Percentiles rank a stretch among this genome's conserved stretches.
These are phyloP conservation scores for Lagenaria siceraria DNA, from an alignment of 306 rosid genomes.

Conservation along the genomic window DNA sequence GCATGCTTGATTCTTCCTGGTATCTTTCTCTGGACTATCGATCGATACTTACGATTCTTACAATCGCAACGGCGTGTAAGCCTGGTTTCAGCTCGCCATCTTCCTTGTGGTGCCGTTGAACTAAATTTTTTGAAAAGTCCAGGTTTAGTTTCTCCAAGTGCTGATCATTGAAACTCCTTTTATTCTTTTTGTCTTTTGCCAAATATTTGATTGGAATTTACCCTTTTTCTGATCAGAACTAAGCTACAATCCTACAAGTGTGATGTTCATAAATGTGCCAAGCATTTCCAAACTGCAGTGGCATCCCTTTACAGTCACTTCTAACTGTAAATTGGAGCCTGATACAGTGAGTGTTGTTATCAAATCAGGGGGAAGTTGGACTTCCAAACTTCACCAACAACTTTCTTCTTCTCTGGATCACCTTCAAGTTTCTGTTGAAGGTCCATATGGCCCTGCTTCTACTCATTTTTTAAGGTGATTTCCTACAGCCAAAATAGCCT, in stretches of 20 bases:
- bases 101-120: slow-evolving; percentile 38
- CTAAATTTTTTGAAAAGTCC: slow-evolving; percentile 47
- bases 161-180: background rate
- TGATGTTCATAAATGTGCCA: slow-evolving; percentile 55
- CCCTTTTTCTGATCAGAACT: slow-evolving; percentile 24
- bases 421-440: slow-evolving; percentile 60
- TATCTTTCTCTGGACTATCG: slow-evolving; percentile 53
- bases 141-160: slow-evolving; percentile 10
- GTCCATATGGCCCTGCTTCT: slow-evolving; percentile 63
- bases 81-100: slow-evolving; percentile 41
- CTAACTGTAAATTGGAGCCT: slow-evolving; percentile 40
- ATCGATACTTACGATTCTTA: slow-evolving; percentile 45
- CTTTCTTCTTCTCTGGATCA: slow-evolving; percentile 36
- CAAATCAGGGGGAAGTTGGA: slow-evolving; percentile 51
- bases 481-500: background rate
- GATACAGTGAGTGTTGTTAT: slow-evolving; percentile 34
- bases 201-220: background rate
- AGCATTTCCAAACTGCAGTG: slow-evolving; percentile 61
- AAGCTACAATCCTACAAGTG: slow-evolving; percentile 43
- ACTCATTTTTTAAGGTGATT: slow-evolving; percentile 36
- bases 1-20: slow-evolving; percentile 50
- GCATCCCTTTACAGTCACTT: slow-evolving; percentile 73
- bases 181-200: background rate
- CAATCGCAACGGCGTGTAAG: slow-evolving; percentile 34
- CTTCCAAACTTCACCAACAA: slow-evolving; percentile 28